These are phyloP conservation scores for Dendrostoma leiphaemia DNA, from an alignment of 2,329 filamentous ascomycete genomes.

Conservation along the genomic window DNA sequence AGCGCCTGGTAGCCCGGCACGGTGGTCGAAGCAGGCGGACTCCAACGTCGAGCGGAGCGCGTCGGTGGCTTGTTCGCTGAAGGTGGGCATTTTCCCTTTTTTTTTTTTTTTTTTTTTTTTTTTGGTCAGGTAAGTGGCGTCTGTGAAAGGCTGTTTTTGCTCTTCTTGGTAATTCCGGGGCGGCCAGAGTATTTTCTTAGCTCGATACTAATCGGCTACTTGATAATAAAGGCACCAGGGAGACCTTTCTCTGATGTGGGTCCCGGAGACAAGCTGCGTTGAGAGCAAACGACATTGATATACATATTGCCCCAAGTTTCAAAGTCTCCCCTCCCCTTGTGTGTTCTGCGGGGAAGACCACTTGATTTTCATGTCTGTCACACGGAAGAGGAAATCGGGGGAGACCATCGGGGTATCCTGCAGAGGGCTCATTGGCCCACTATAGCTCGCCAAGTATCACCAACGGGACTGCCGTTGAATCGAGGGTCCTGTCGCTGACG, in stretches of 20 bases:
- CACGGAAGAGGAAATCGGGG: neutral
- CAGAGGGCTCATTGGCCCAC: neutral
- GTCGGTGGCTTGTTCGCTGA: constrained; percentile 18
- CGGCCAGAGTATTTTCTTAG: neutral
- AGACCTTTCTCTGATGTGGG: neutral
- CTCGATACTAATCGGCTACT: neutral
- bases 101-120: neutral
- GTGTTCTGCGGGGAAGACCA: neutral
- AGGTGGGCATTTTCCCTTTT: constrained; percentile 15
- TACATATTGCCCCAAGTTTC: neutral
- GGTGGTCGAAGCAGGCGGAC: constrained; percentile 33
- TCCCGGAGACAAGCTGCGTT: neutral
- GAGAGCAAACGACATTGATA: neutral
- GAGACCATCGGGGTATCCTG: neutral
- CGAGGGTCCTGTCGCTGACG: too few relatives aligned
- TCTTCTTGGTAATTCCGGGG: neutral
- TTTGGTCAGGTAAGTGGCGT: neutral
- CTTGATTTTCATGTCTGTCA: neutral
- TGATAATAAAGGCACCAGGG: neutral
- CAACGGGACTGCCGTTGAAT: neutral
- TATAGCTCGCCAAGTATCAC: neutral
- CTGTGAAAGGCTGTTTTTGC: neutral
- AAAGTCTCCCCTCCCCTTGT: too few relatives aligned
- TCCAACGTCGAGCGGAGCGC: constrained; percentile 33
- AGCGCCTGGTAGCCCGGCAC: constrained; percentile 41